These are phyloP conservation scores for Ensete ventricosum DNA, from an alignment of 176 grass and related monocot genomes.

Conservation along the genomic window DNA sequence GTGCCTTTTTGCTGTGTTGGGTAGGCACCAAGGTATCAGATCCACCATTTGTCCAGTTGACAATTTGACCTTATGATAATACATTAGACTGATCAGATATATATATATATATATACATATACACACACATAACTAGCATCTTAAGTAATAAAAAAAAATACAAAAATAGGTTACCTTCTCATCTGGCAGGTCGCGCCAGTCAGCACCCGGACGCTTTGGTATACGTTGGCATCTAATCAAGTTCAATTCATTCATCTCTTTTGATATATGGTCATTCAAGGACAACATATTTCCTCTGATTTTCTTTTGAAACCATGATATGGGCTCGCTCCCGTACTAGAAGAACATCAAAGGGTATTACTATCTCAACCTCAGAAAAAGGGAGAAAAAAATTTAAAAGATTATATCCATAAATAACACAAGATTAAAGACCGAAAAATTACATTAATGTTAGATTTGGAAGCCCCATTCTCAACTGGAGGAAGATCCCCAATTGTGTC, in stretches of 20 bases:
- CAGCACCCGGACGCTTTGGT: constrained; percentile 48
- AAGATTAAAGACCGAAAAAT: neutral
- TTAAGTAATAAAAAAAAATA: constrained; percentile 1
- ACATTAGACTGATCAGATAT: neutral
- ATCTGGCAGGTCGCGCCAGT: constrained; percentile 68
- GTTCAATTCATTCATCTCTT: constrained; percentile 81
- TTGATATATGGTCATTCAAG: constrained; percentile 64
- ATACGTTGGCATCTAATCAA: constrained; percentile 56
- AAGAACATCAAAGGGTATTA: constrained; percentile 14
- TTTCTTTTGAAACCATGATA: constrained; percentile 94
- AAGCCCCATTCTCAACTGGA: constrained; percentile 64
- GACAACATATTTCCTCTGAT: constrained; percentile 36
- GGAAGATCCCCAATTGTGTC: constrained; percentile 89
- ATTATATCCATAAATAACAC: neutral
- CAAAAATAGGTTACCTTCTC: constrained; percentile 42
- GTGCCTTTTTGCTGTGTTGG: constrained; percentile 94
- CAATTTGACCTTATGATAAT: constrained; percentile 58
- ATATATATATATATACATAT: neutral
- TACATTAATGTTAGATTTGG: constrained; percentile 65
- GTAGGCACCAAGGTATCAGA: constrained; percentile 95
- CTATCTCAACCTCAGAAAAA: constrained; percentile 1
- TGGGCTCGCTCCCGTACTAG: constrained; percentile 65
- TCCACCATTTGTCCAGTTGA: constrained; percentile 83
- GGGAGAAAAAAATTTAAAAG: neutral
- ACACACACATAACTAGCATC: neutral